These are phyloP conservation scores for Meira nashicola DNA, from an alignment of 1,284 basidiomycete genomes.

Conservation along the genomic window DNA sequence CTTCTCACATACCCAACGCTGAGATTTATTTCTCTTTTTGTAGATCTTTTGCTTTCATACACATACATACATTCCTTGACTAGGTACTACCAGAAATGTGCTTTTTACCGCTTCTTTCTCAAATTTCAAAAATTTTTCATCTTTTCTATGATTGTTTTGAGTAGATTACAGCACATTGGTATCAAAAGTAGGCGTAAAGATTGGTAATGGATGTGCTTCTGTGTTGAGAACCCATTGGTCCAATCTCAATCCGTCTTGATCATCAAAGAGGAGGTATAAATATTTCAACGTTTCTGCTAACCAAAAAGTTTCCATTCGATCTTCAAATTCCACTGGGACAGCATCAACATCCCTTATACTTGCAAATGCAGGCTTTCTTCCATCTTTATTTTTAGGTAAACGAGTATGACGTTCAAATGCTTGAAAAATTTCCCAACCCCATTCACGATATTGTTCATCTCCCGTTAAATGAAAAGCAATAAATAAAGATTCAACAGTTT, in stretches of 20 bases:
- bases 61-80: background rate
- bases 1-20: background rate
- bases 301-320: slow-evolving; percentile 81
- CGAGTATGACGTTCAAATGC: slow-evolving; percentile 79
- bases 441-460: slow-evolving; percentile 71
- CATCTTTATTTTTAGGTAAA: slow-evolving; percentile 54
- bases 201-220: slow-evolving; percentile 55
- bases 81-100: too few relatives aligned
- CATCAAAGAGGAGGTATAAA: slow-evolving; percentile 80
- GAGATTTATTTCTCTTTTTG: too few relatives aligned
- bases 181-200: slow-evolving; percentile 36
- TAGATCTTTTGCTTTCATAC: background rate
- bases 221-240: slow-evolving; percentile 78
- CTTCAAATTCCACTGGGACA: slow-evolving; percentile 64
- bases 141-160: too few relatives aligned
- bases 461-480: slow-evolving; percentile 79
- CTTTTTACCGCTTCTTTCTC: too few relatives aligned
- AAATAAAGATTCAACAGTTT: slow-evolving; percentile 90
- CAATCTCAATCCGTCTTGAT: slow-evolving; percentile 64
- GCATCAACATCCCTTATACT: slow-evolving; percentile 70
- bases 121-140: background rate
- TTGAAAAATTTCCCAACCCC: slow-evolving; percentile 85
- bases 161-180: slow-evolving; percentile 23
- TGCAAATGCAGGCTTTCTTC: slow-evolving; percentile 70
- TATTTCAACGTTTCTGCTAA: slow-evolving; percentile 90